Evolutionary conservation across 257 asterid species (phyloP), one percentile per base, ranked within the genome.

Genomic region (Plectranthus barbatus): DNA sequence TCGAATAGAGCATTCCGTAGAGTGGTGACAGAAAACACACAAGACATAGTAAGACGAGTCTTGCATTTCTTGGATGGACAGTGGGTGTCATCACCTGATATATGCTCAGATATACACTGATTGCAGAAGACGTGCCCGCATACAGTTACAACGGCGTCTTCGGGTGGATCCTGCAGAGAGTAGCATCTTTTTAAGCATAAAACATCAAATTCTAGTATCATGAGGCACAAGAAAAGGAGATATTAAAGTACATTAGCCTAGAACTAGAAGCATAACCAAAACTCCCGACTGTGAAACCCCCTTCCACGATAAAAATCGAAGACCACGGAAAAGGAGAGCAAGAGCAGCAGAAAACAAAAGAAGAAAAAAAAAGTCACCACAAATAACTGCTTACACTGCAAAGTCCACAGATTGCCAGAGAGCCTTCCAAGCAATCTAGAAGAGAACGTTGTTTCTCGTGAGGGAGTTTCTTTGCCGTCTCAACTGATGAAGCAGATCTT

Each of bases 51-150:
- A 39, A 92, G 84, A 41, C 63, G 80, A 29, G 75, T 62, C 78
- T 79, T 85, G 88, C 99, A 93, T 61, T 66, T 79, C 71, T 87
- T 70, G 61, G 84, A 26, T n/a, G 97, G 96, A 77, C 99, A 90
- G 56, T 80, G 87, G 24, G 76, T 71, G 72, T 80, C 95, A 56
- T 90, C 95, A 21, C 94, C 96, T 20, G 78, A 70, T 70, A 90
- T 76, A 71, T 82, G 95, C 76, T 90, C 96, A 71, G 77, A 76
- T 75, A 93, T 83, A 77, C 99, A 92, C 81, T 89, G 99, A 63
- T 83, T 82, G 91, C 99, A 92, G 65, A 83, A 92, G 55, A 89
- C 95, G 31, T 92, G 99, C 34, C 96, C 97, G 69, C 99, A 90
- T 62, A 78, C 67, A 44, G 99, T 80, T 47, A 90, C 86, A 56